Percentiles rank a stretch among this genome's conserved stretches.
Evolutionary conservation across 2,329 filamentous ascomycete genomes (phyloP).

Genomic region (Microdochium trichocladiopsis): DNA sequence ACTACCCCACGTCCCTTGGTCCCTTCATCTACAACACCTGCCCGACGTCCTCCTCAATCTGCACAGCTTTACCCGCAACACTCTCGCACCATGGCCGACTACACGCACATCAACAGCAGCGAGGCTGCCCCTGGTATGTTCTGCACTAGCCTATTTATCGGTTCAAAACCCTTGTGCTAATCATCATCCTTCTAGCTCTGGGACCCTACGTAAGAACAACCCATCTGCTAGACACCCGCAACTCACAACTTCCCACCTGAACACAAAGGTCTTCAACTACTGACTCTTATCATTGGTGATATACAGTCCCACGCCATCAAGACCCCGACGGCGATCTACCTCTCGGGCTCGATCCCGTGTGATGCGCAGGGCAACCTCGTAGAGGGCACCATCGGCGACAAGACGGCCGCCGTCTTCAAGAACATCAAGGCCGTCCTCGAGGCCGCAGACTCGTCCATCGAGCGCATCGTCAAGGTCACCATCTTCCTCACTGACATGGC

Average conservation of each 20-base stretch:
- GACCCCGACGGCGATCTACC: constrained; percentile 58
- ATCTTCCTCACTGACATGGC: constrained; percentile 91
- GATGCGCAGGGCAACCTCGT: constrained; percentile 48
- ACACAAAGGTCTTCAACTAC: neutral
- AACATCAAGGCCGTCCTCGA: constrained; percentile 80
- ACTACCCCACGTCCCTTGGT: neutral
- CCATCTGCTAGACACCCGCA: neutral
- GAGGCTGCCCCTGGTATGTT: neutral
- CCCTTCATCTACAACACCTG: neutral
- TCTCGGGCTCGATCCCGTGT: constrained; percentile 67
- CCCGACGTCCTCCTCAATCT: neutral
- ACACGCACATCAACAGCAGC: neutral
- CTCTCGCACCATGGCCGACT: neutral
- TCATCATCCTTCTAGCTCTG: constrained; percentile 13
- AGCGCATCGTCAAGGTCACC: constrained; percentile 82
- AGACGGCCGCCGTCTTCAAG: constrained; percentile 57
- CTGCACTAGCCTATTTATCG: neutral
- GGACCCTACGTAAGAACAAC: constrained; percentile 52
- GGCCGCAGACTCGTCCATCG: constrained; percentile 70
- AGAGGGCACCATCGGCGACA: constrained; percentile 54
- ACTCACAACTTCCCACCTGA: too few relatives aligned
- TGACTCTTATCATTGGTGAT: neutral
- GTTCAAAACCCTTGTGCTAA: neutral
- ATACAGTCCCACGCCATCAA: constrained; percentile 58
- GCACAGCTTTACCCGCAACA: neutral